Percentiles rank a stretch among this genome's conserved stretches.
Conservation (phyloP, 2,329 filamentous ascomycete genomes). For the Rasamsonia emersonii region DNA sequence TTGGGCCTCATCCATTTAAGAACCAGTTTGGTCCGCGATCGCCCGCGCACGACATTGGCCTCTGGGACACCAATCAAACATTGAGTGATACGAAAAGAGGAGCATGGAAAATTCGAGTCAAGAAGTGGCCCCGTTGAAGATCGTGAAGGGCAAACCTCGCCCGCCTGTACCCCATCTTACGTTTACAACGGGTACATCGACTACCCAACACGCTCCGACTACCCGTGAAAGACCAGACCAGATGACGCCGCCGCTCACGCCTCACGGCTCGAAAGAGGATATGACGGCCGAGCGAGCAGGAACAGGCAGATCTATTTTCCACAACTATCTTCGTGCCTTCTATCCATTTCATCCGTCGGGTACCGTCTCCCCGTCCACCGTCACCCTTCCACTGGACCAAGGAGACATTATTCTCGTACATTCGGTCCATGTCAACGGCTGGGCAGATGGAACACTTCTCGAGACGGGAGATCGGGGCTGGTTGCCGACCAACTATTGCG, state of each 20-base stretch:
- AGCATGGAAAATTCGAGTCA: slow-evolving; percentile 27
- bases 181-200: slow-evolving; percentile 6
- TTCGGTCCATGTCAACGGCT: slow-evolving; percentile 95
- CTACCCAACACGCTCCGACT: slow-evolving; percentile 4
- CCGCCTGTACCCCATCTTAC: slow-evolving; percentile 9
- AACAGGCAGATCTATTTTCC: slow-evolving; percentile 59
- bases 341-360: slow-evolving; percentile 81
- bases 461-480: slow-evolving; percentile 81
- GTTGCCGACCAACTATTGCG: slow-evolving; percentile 97
- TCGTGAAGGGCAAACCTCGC: slow-evolving; percentile 23
- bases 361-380: slow-evolving; percentile 69
- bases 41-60: slow-evolving; percentile 8
- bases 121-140: slow-evolving; percentile 30
- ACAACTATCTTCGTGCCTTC: slow-evolving; percentile 90
- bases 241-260: slow-evolving; percentile 70
- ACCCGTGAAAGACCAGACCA: slow-evolving; percentile 34
- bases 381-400: slow-evolving; percentile 79
- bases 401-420: slow-evolving; percentile 92
- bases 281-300: slow-evolving; percentile 40
- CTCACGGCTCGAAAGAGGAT: slow-evolving; percentile 54
- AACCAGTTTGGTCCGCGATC: slow-evolving; percentile 21
- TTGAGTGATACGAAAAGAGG: slow-evolving; percentile 8
- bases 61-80: not conserved
- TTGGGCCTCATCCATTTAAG: slow-evolving; percentile 5
- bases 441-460: slow-evolving; percentile 91